Conservation (phyloP, 495 filamentous ascomycete genomes). For the Aspergillus diversus region DNA sequence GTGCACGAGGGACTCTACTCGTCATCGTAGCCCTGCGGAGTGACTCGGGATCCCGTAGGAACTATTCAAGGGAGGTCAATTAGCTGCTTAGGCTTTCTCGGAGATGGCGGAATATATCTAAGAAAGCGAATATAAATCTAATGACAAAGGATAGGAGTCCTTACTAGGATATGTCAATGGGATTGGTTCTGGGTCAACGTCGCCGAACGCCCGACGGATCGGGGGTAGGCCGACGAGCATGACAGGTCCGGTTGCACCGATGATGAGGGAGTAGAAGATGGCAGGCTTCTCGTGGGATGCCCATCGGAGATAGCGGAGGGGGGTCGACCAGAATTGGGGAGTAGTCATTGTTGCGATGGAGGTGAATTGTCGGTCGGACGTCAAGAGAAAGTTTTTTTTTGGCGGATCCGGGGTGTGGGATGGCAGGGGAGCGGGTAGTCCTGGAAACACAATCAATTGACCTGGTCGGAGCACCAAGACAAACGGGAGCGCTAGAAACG, state of each 20-base stretch:
- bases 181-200: slow-evolving; percentile 68
- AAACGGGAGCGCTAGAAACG: background rate
- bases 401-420: slow-evolving; percentile 4
- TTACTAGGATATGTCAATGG: slow-evolving; percentile 92
- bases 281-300: slow-evolving; percentile 83
- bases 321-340: slow-evolving; percentile 81
- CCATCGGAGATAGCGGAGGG: slow-evolving; percentile 84
- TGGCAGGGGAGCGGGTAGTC: background rate
- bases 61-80: slow-evolving; percentile 51
- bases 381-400: slow-evolving; percentile 27
- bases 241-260: slow-evolving; percentile 74
- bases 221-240: slow-evolving; percentile 69
- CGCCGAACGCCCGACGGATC: slow-evolving; percentile 67
- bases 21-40: slow-evolving; percentile 80
- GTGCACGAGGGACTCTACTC: slow-evolving; percentile 32
- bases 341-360: slow-evolving; percentile 56
- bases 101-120: background rate
- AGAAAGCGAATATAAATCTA: background rate
- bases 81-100: background rate
- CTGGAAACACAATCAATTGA: slow-evolving; percentile 20
- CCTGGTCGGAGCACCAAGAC: background rate
- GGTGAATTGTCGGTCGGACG: slow-evolving; percentile 24
- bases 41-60: slow-evolving; percentile 71
- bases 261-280: slow-evolving; percentile 78
- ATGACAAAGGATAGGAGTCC: slow-evolving; percentile 25